phyloP scores from a whole-genome alignment of 345 rosid species.

The Citrus maxima region DNA sequence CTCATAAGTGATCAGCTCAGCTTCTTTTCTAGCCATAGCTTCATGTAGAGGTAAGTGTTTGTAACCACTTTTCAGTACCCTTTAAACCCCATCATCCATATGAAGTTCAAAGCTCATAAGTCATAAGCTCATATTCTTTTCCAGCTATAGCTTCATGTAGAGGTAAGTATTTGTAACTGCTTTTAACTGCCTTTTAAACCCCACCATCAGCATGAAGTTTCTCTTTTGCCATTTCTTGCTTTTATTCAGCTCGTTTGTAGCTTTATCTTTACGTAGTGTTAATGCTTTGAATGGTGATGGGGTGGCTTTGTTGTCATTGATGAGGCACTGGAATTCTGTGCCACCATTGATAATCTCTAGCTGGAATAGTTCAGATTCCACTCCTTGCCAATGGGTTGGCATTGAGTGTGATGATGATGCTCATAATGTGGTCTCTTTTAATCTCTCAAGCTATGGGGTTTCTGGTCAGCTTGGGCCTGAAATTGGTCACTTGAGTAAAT shows the following conservation, averaged over 20 bases:
- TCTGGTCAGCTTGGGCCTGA: slow-evolving; percentile 63
- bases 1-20: not conserved
- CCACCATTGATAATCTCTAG: slow-evolving; percentile 39
- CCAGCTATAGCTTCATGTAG: not conserved
- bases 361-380: slow-evolving; percentile 54
- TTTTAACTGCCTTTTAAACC: not conserved
- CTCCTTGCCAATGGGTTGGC: slow-evolving; percentile 65
- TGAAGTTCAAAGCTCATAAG: not conserved
- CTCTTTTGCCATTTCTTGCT: slow-evolving; percentile 2
- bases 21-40: not conserved
- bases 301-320: slow-evolving; percentile 46
- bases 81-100: no score
- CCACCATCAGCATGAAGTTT: slow-evolving; percentile 13
- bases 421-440: slow-evolving; percentile 33
- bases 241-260: slow-evolving; percentile 11
- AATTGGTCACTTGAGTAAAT: slow-evolving; percentile 36
- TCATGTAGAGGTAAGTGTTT: no score
- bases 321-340: slow-evolving; percentile 38
- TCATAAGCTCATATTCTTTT: not conserved
- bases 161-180: not conserved
- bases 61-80: no score
- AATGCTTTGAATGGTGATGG: slow-evolving; percentile 51
- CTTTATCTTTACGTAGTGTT: not conserved
- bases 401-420: slow-evolving; percentile 39
- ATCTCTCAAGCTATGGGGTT: slow-evolving; percentile 42